Evolutionary conservation across 768 basidiomycete species (phyloP).

Genomic region (Mycena rosella): DNA sequence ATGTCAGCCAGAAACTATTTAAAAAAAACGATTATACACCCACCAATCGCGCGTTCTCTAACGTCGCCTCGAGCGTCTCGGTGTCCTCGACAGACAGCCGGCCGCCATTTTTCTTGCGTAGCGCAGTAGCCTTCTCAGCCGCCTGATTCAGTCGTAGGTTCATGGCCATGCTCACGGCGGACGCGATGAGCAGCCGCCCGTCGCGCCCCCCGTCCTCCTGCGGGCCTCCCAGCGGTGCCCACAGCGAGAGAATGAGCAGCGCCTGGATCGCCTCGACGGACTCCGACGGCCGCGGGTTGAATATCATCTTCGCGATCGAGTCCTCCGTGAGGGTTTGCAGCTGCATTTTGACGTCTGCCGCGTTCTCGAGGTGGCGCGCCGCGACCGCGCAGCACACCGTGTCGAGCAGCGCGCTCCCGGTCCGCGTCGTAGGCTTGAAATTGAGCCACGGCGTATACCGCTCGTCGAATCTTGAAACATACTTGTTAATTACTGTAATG

Average conservation of each 20-base stretch:
- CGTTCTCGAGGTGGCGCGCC: constrained; percentile 53
- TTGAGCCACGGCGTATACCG: constrained; percentile 60
- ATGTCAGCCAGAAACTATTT: neutral
- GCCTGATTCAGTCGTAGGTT: constrained; percentile 55
- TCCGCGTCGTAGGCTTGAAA: constrained; percentile 48
- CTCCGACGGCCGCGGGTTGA: constrained; percentile 52
- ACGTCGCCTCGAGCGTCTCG: constrained; percentile 45
- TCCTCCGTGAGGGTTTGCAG: constrained; percentile 52
- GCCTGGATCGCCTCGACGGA: constrained; percentile 54
- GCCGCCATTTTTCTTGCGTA: constrained; percentile 11
- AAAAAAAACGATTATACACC: constrained; percentile 30
- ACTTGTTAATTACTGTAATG: constrained; percentile 39
- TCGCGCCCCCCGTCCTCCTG: constrained; percentile 40
- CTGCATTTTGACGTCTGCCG: constrained; percentile 34
- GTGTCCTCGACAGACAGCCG: constrained; percentile 38
- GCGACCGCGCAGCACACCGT: constrained; percentile 58
- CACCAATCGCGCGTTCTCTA: constrained; percentile 54
- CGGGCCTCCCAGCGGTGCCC: constrained; percentile 46
- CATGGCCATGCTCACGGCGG: constrained; percentile 60
- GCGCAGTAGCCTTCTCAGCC: constrained; percentile 21
- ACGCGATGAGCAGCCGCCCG: constrained; percentile 53
- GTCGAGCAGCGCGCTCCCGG: constrained; percentile 46
- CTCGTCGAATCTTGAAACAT: constrained; percentile 55
- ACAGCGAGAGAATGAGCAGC: constrained; percentile 54
- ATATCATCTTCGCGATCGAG: constrained; percentile 51